These are phyloP conservation scores for Candida sanyaensis DNA, from an alignment of 1,139 yeast species.

Conservation along the genomic window DNA sequence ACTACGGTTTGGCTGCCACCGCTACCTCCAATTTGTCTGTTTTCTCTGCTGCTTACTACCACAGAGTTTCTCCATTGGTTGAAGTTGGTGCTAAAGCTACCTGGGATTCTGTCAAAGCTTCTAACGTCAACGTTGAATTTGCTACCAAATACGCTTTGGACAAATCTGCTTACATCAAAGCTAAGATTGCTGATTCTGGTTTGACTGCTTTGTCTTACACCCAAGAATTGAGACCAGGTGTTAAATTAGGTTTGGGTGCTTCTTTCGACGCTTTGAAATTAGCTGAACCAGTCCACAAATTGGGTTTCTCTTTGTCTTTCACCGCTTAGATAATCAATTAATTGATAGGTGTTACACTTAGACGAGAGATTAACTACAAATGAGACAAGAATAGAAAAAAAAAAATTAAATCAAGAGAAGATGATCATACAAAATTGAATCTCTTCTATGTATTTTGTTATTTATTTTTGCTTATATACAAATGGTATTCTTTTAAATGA, in stretches of 20 bases:
- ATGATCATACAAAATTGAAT: background rate
- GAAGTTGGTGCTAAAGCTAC: slow-evolving; percentile 99
- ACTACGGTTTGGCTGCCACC: slow-evolving; percentile 85
- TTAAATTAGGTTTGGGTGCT: slow-evolving; percentile 95
- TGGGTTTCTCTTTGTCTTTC: slow-evolving; percentile 93
- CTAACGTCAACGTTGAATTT: slow-evolving; percentile 79
- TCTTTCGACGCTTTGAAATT: slow-evolving; percentile 95
- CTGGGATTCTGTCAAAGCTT: slow-evolving; percentile 81
- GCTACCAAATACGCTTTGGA: slow-evolving; percentile 95
- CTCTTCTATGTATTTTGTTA: background rate
- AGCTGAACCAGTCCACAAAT: slow-evolving; percentile 97
- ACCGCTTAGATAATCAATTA: slow-evolving; percentile 55
- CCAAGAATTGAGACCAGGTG: slow-evolving; percentile 96
- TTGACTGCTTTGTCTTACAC: slow-evolving; percentile 92
- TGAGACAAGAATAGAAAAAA: background rate
- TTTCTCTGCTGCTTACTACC: slow-evolving; percentile 96
- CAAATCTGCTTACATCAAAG: slow-evolving; percentile 86
- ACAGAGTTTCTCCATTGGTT: slow-evolving; percentile 85
- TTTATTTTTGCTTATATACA: slow-evolving; percentile 1
- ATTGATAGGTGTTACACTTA: background rate
- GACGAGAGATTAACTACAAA: background rate
- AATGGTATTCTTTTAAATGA: background rate
- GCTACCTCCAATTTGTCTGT: slow-evolving; percentile 89
- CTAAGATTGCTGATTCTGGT: slow-evolving; percentile 97
- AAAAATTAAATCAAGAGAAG: slow-evolving; percentile 2